These are phyloP conservation scores for Ganoderma resinaceum DNA, from an alignment of 1,284 basidiomycete species.

Conservation along the genomic window DNA sequence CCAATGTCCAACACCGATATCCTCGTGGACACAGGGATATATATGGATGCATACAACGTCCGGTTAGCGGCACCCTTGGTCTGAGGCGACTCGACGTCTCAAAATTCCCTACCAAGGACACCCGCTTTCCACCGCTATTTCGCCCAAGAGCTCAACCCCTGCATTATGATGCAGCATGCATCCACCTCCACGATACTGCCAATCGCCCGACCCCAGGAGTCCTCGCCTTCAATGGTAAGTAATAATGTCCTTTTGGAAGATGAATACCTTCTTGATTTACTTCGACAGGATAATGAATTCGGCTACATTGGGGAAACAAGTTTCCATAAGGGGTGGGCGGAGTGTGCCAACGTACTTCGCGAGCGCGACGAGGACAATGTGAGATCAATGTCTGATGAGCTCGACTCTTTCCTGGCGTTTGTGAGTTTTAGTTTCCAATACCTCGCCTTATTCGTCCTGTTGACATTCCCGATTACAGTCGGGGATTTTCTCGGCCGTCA, in stretches of 20 bases:
- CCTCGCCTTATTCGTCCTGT: neutral
- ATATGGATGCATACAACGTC: neutral
- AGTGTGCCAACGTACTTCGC: neutral
- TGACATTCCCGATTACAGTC: constrained; percentile 7
- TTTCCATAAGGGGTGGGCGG: neutral
- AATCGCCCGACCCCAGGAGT: neutral
- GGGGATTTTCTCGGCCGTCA: constrained; percentile 18
- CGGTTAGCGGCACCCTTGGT: neutral
- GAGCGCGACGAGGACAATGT: constrained; percentile 5
- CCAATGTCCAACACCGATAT: neutral
- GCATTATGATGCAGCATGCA: neutral
- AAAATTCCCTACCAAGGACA: neutral
- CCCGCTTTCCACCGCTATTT: too few relatives aligned
- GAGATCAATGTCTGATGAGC: neutral
- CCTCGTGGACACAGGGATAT: neutral
- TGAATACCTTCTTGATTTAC: neutral
- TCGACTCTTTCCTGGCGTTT: constrained; percentile 1
- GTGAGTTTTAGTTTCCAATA: neutral
- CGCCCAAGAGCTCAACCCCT: neutral
- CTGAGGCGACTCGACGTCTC: neutral
- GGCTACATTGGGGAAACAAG: neutral
- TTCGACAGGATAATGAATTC: neutral
- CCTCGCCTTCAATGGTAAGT: neutral
- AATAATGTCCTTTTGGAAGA: neutral
- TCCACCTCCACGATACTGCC: neutral